These are phyloP conservation scores for Solanum piurae DNA, from an alignment of 257 asterid species.

Conservation along the genomic window DNA sequence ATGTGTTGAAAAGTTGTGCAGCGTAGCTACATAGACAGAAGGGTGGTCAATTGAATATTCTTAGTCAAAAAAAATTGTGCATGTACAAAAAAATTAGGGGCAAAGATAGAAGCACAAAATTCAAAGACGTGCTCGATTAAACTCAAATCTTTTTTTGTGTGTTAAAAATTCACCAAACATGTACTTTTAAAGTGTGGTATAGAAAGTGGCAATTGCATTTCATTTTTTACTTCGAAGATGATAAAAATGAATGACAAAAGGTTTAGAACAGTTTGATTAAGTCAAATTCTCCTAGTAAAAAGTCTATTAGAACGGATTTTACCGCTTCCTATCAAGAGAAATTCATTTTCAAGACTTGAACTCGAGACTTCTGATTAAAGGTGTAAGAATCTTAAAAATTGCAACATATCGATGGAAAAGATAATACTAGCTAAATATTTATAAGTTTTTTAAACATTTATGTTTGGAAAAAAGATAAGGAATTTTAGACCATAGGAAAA, in stretches of 20 bases:
- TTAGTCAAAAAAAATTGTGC: fast-evolving
- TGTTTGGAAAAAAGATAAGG: neutral
- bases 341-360: neutral
- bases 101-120: neutral
- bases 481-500: neutral
- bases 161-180: too few relatives aligned
- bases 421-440: neutral
- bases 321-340: neutral
- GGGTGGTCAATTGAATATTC: neutral
- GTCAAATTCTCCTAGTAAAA: neutral
- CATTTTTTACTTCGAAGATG: neutral
- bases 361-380: neutral
- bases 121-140: too few relatives aligned
- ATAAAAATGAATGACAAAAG: neutral
- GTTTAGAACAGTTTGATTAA: neutral
- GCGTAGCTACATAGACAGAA: fast-evolving
- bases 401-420: fast-evolving
- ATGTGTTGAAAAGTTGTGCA: neutral
- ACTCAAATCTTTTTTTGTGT: neutral
- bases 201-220: neutral
- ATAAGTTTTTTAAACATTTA: neutral
- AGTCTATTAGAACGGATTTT: neutral
- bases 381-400: neutral
- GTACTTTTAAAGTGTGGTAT: neutral
- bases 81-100: neutral